phyloP scores from a whole-genome alignment of 192 early-diverging fungal species.

The Funneliformis geosporum region DNA sequence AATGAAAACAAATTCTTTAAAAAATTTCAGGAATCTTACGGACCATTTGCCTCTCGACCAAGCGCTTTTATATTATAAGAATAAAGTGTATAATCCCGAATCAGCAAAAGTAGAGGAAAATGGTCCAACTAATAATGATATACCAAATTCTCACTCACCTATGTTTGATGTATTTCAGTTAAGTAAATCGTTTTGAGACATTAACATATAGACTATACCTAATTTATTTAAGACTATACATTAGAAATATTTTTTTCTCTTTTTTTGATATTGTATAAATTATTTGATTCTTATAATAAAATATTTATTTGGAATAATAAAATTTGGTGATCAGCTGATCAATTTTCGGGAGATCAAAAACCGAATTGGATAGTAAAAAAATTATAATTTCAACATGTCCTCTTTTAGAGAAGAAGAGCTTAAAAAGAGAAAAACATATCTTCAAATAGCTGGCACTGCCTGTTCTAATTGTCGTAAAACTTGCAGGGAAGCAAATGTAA shows the following conservation, averaged over 20 bases:
- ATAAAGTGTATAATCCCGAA: slow-evolving; percentile 49
- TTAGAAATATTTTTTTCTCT: too few relatives aligned
- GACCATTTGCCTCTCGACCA: slow-evolving; percentile 81
- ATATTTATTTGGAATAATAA: too few relatives aligned
- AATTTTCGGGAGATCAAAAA: too few relatives aligned
- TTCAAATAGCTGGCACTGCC: slow-evolving; percentile 16
- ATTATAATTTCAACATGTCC: background rate
- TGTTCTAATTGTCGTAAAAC: slow-evolving; percentile 28
- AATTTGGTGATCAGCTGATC: too few relatives aligned
- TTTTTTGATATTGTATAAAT: too few relatives aligned
- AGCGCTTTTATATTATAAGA: slow-evolving; percentile 60
- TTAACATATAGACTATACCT: too few relatives aligned
- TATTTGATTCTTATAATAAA: too few relatives aligned
- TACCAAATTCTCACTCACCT: too few relatives aligned
- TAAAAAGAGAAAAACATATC: slow-evolving; percentile 16
- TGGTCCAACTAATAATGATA: too few relatives aligned
- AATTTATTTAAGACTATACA: too few relatives aligned
- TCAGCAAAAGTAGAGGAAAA: background rate
- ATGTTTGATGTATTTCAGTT: background rate
- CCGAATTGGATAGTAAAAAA: too few relatives aligned
- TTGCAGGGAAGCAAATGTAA: slow-evolving; percentile 2
- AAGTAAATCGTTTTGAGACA: background rate
- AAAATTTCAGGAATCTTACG: slow-evolving; percentile 69
- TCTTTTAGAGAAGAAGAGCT: slow-evolving; percentile 17
- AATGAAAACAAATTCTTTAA: background rate